Evolutionary conservation across 2,329 filamentous ascomycete genomes (phyloP), one percentile per base, ranked within the genome.

Genomic region (Sclerotinia minor): DNA sequence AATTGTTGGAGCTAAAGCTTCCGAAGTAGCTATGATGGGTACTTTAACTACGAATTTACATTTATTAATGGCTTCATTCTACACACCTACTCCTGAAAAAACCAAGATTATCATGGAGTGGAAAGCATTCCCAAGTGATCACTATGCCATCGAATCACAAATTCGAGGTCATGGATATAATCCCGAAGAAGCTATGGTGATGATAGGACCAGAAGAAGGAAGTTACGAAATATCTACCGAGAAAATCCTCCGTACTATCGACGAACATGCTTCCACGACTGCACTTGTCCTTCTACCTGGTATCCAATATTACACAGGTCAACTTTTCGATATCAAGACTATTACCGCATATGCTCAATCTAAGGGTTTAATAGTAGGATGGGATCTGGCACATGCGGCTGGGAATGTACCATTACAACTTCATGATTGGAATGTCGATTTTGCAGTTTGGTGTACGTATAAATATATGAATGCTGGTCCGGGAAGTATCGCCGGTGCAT

Each of bases 361-460:
- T 0, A 86, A 86, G 71, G 90, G 88, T 63, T 87, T 96, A 54
- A 78, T 87, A 1, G 87, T 95, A 5, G 92, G 92, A 35, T 97
- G 92, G 92, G 93, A 96, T 76, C 87, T 95, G 35, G 93, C 93
- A 0, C 92, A 96, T 77, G 92, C 92, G 0, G 91, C 86, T 29
- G 93, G 93, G 44, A 97, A 97, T 75, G 91, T 96, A 2, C 87
- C 90, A 52, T 79, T 97, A 24, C 80, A 83, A 68, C 83, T 97
- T 26, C 92, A 96, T 78, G 91, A 94, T 73, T 97, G 93, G 93
- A 85, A 91, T 72, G 92, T 96, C 45, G 93, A 97, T 78, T 96
- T 96, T 75, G 93, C 94, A 21, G 91, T 86, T 65, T 97, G 93
- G 93, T 97, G 93, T 79, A 94, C 89, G 24, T 97, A 97, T 83